Base-by-base conservation (phyloP, 2,329 filamentous ascomycete genomes). In the Pseudogymnoascus pannorum region DNA sequence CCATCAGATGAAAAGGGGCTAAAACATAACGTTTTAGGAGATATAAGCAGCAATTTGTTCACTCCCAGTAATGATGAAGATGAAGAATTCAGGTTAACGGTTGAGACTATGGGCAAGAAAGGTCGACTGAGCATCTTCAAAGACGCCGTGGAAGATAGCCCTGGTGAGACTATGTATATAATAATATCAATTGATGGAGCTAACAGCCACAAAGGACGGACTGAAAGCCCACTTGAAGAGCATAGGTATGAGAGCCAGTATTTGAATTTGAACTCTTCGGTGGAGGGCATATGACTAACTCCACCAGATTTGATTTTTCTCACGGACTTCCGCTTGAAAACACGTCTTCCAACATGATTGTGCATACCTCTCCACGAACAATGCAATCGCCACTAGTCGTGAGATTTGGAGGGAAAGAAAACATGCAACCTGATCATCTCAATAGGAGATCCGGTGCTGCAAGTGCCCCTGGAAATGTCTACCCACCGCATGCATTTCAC, bases 171-270 rank as follows among this genome's bases (percentile, higher is more conserved):
- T 33, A n/a, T 20, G 26, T 48, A 9, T 16, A 33, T 36, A 35
- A 42, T 35, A 51, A 7, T 61, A 8, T 24, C 9, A 5, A 36
- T 42, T 20, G 22, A 18, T 40, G 35, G 40, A 51, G 26, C 60
- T 66, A 62, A 64, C 31, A 33, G 22, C 42, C 16, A 3, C 26
- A 38, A 24, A 69, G 67, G 64, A 22, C 66, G 66, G 44, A 72
- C 68, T 12, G 70, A 73, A 59, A 71, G 65, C 57, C 67, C 70
- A 9, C 64, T 72, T 26, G 70, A 72, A 59, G 69, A 72, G 26
- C 68, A 69, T 57, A 60, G 64, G 63, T 71, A 66, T 59, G 65
- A 62, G 22, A 31, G 24, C 36, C n/a, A 48, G 14, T 26, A 26
- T 36, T 11, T 31, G 4, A 44, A 26, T 36, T 11, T 31, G 4